phyloP scores from a whole-genome alignment of 148 eudicot genomes.

The Dianthus caryophyllus region DNA sequence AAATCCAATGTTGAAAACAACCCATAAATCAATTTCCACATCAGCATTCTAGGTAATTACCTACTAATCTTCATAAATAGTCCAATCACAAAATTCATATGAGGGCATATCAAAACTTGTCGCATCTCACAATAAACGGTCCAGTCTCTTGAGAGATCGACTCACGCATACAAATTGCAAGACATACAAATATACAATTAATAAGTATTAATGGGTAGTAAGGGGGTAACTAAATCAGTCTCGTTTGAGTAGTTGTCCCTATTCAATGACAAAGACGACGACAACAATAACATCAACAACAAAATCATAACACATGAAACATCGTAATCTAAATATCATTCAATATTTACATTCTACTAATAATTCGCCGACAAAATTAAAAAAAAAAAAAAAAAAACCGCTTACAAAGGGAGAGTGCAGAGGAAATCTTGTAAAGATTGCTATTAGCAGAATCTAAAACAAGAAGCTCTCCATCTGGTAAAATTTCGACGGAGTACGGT shows the following conservation, averaged over 20 bases:
- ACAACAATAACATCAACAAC: neutral
- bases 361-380: neutral
- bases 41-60: neutral
- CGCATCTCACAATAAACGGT: neutral
- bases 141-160: neutral
- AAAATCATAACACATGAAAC: neutral
- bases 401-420: constrained; percentile 89
- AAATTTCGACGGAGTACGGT: constrained; percentile 71
- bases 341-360: no score
- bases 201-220: neutral
- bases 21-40: neutral
- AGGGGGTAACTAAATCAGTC: neutral
- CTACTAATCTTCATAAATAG: neutral
- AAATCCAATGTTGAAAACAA: no score
- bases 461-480: constrained; percentile 85
- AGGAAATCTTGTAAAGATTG: constrained; percentile 85
- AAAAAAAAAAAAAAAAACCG: neutral
- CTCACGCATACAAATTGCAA: neutral
- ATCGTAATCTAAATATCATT: no score
- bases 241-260: constrained; percentile 3
- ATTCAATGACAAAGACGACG: constrained; percentile 4
- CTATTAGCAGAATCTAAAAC: constrained; percentile 88
- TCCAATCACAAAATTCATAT: constrained; percentile 1
- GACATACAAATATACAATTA: neutral
- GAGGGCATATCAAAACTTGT: neutral